A percentile compares a stretch with the other conserved stretches of the same genome.
Evolutionary conservation across 805 yeast genomes (phyloP).

Genomic region (Pichia deserticola): DNA sequence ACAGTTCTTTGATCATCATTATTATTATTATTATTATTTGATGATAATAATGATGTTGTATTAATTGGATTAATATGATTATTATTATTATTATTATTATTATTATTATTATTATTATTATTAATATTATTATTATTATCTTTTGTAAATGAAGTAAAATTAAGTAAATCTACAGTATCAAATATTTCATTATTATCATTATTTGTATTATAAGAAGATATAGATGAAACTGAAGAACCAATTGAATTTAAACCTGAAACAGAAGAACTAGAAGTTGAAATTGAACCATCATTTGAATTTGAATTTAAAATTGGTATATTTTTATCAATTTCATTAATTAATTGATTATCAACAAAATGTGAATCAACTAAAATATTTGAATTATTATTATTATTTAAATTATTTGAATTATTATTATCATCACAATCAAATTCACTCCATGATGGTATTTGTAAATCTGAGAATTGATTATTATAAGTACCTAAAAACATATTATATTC

Average conservation of each 20-base stretch:
- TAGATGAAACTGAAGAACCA: background rate
- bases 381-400: background rate
- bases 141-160: background rate
- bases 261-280: background rate
- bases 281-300: background rate
- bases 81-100: background rate
- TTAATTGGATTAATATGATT: background rate
- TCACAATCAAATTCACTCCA: slow-evolving; percentile 1
- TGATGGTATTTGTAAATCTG: background rate
- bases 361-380: background rate
- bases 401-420: background rate
- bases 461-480: background rate
- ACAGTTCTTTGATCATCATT: background rate
- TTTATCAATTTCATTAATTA: background rate
- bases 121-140: background rate
- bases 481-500: background rate
- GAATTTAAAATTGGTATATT: background rate
- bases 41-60: too few species aligned
- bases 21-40: background rate
- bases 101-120: background rate
- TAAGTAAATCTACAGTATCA: background rate
- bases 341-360: background rate
- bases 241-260: background rate
- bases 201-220: background rate
- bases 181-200: background rate